Evolutionary conservation across 495 filamentous ascomycete species (phyloP), one percentile per base, ranked within the genome.

Genomic region (Amphirosellinia nigrospora): DNA sequence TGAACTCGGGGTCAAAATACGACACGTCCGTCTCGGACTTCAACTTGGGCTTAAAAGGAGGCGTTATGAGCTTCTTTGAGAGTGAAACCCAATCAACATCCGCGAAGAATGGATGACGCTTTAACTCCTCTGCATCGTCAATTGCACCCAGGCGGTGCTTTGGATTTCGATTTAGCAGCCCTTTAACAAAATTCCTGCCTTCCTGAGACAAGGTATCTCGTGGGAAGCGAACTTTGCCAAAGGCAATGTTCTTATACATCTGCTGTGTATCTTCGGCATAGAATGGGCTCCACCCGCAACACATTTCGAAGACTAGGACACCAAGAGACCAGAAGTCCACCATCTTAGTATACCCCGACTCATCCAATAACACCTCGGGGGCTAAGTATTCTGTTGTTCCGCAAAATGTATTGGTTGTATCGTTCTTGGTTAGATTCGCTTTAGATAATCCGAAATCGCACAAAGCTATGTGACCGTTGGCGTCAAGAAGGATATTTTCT

Each of bases 241-340:
- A 98, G 0, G 95, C 96, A 69, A 99, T 99, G 82, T 99, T 99
- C 84, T 98, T 99, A 82, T 99, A 99, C 96, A 99, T 99, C 78
- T 99, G 96, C 80, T 99, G 96, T 2, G 95, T 98, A 73, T 99
- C 96, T 71, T 99, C 96, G 67, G 96, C 96, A 76, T 98, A 99
- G 82, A 99, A 99, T 0, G 96, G 96, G 74, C 93, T 97, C 96
- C 96, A 99, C 3, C 96, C 96, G 76, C 96, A 99, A 80, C 95
- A 98, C 96, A 99, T 99, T 80, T 99, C 96, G 78, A 99, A 99
- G 11, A 99, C 96, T 28, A 99, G 87, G 16, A 99, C 96, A 56
- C 96, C 96, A 48, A 99, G 86, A 7, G 96, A 98, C 96, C 96
- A 99, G 81, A 99, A 99, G 80, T 99, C 96, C 4, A 99, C 96